Percentiles rank a stretch among this genome's conserved stretches.
phyloP scores from a whole-genome alignment of 2,329 filamentous ascomycete species.

The Xylariaceae sp. region DNA sequence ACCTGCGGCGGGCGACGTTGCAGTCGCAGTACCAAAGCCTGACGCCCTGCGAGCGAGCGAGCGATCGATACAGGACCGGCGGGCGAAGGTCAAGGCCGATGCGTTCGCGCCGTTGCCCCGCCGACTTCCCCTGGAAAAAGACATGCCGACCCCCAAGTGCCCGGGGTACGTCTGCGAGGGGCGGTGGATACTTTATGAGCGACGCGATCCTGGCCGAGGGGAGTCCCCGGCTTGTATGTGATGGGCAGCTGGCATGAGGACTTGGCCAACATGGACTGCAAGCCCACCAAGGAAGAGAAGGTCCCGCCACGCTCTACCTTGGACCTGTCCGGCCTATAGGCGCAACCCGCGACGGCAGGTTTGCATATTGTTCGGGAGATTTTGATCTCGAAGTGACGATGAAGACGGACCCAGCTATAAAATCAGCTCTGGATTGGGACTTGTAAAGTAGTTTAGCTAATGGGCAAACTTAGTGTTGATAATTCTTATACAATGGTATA shows the following conservation, averaged over 20 bases:
- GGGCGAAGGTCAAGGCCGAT: conserved; percentile 25
- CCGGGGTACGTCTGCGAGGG: conserved; percentile 19
- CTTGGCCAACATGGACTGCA: neutral
- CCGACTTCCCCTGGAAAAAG: conserved; percentile 16
- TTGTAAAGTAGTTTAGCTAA: too few species aligned
- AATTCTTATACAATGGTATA: too few species aligned
- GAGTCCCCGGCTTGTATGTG: neutral
- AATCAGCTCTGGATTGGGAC: neutral
- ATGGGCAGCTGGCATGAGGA: neutral
- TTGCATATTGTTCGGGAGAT: conserved; percentile 4
- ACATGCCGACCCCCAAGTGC: neutral
- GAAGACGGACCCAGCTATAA: neutral
- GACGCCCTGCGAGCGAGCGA: neutral
- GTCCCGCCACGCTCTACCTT: conserved; percentile 6
- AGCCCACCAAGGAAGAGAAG: neutral
- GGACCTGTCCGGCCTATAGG: conserved; percentile 15
- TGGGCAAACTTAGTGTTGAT: too few species aligned
- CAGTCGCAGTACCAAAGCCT: conserved; percentile 22
- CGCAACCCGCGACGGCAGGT: conserved; percentile 2
- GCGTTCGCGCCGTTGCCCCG: conserved; percentile 28
- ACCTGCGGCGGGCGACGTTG: conserved; percentile 18
- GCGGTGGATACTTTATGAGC: conserved; percentile 21
- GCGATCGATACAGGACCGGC: conserved; percentile 24
- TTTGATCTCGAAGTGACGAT: neutral
- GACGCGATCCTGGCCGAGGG: conserved; percentile 19